Conservation (phyloP, 2,329 filamentous ascomycete species). For the Tolypocladium inflatum region DNA sequence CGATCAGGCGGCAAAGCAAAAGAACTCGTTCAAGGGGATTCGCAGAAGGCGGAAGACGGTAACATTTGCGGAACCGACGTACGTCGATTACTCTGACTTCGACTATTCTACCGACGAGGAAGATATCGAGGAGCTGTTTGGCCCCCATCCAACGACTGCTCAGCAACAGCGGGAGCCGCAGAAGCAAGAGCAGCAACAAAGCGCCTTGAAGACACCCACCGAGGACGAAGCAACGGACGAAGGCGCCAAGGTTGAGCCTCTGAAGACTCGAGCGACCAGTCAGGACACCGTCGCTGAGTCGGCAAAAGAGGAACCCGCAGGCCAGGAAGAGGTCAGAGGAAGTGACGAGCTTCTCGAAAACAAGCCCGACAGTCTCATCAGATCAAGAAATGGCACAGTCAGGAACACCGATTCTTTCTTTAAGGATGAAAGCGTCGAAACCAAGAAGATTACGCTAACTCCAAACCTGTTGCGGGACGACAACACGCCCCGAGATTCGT, state of each 20-base stretch:
- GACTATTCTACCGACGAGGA: slow-evolving; percentile 77
- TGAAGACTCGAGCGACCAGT: slow-evolving; percentile 37
- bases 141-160: slow-evolving; percentile 20
- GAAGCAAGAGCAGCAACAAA: slow-evolving; percentile 16
- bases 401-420: slow-evolving; percentile 95
- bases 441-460: slow-evolving; percentile 93
- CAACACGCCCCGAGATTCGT: slow-evolving; percentile 44
- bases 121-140: slow-evolving; percentile 36
- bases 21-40: slow-evolving; percentile 76
- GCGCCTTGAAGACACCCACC: slow-evolving; percentile 17
- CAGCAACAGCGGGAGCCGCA: slow-evolving; percentile 21
- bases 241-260: slow-evolving; percentile 44
- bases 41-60: slow-evolving; percentile 79
- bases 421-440: slow-evolving; percentile 90
- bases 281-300: slow-evolving; percentile 26
- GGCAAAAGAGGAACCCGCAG: slow-evolving; percentile 21
- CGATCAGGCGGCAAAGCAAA: slow-evolving; percentile 64
- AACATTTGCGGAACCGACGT: slow-evolving; percentile 75
- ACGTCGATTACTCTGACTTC: slow-evolving; percentile 78
- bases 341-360: slow-evolving; percentile 61
- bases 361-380: slow-evolving; percentile 41
- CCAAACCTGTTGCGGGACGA: slow-evolving; percentile 88
- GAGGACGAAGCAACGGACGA: slow-evolving; percentile 35
- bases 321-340: slow-evolving; percentile 27
- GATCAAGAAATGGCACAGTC: slow-evolving; percentile 76